Evolutionary conservation across 495 filamentous ascomycete genomes (phyloP).

Genomic region (Penicillium robsamsonii): DNA sequence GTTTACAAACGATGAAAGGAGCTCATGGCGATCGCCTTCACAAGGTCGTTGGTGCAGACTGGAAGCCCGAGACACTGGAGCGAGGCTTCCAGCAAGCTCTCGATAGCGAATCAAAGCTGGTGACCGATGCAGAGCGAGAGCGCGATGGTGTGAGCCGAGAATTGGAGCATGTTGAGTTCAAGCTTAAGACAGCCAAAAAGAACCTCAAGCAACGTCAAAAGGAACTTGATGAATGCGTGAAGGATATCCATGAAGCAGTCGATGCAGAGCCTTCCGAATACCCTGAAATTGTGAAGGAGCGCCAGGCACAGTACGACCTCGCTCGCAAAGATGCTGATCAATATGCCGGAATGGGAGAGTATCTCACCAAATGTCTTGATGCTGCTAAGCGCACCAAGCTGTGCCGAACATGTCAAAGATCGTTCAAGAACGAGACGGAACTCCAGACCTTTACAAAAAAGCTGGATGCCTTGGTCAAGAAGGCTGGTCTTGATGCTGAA

Average conservation of each 20-base stretch:
- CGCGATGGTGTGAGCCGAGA: constrained; percentile 70
- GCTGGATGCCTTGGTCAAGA: constrained; percentile 57
- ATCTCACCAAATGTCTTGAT: constrained; percentile 59
- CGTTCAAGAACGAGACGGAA: constrained; percentile 59
- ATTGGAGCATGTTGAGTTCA: constrained; percentile 74
- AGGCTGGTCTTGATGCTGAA: constrained; percentile 51
- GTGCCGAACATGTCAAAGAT: constrained; percentile 68
- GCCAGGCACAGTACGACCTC: constrained; percentile 60
- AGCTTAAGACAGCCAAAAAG: constrained; percentile 61
- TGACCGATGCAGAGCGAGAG: constrained; percentile 60
- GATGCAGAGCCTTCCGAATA: constrained; percentile 56
- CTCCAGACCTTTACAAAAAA: constrained; percentile 58
- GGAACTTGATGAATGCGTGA: constrained; percentile 59
- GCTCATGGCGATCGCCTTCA: constrained; percentile 70
- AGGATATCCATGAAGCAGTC: constrained; percentile 49
- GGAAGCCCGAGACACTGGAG: constrained; percentile 70
- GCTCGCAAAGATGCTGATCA: constrained; percentile 62
- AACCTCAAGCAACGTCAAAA: constrained; percentile 60
- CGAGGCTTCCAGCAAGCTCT: constrained; percentile 65
- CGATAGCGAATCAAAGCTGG: constrained; percentile 49
- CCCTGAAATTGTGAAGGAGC: constrained; percentile 47
- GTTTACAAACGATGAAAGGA: constrained; percentile 70
- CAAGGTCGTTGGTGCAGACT: constrained; percentile 57
- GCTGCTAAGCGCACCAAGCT: constrained; percentile 57
- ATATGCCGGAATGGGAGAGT: constrained; percentile 59